Percentiles rank a stretch among this genome's conserved stretches.
Conservation (phyloP, 257 asterid species). For the Solanum megistacrolobum region DNA sequence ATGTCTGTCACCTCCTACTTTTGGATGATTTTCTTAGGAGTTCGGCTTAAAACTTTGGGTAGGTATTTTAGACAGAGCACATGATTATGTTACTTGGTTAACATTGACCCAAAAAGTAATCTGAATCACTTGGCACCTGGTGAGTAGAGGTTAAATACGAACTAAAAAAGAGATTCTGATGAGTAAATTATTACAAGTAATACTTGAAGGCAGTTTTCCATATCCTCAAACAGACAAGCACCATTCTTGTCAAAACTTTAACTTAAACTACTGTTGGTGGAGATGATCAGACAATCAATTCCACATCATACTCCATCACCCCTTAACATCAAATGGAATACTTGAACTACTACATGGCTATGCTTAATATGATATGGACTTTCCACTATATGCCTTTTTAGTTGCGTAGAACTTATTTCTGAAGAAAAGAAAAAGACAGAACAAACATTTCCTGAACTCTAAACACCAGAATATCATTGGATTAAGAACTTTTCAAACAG, state of each 20-base stretch:
- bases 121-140: neutral
- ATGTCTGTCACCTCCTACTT: rapidly evolving
- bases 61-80: neutral
- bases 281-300: neutral
- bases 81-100: neutral
- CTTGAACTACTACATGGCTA: neutral
- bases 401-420: neutral
- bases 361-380: neutral
- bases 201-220: neutral
- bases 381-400: neutral
- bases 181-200: neutral
- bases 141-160: neutral
- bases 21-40: neutral
- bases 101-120: neutral
- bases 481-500: neutral
- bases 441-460: neutral
- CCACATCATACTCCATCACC: neutral
- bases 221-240: neutral
- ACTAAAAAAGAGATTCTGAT: neutral
- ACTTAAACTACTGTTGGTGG: neutral
- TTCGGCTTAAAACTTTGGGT: neutral
- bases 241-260: neutral
- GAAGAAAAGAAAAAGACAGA: neutral
- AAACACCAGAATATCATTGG: neutral
- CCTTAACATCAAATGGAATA: neutral